These are phyloP conservation scores for Phaffia rhodozyma DNA, from an alignment of 1,284 basidiomycete species.

Conservation along the genomic window DNA sequence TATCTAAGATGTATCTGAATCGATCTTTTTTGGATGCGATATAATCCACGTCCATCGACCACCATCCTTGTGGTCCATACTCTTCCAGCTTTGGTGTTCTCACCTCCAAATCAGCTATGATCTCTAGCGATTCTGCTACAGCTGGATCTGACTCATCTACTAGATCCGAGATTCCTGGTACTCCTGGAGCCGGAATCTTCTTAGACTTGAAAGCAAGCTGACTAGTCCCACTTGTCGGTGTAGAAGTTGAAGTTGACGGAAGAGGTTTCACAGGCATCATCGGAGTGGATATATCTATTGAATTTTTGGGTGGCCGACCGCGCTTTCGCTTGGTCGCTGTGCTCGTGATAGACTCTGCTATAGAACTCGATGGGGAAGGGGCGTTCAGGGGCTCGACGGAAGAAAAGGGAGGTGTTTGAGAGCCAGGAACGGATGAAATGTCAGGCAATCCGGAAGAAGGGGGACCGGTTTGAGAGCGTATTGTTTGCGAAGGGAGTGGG, in stretches of 20 bases:
- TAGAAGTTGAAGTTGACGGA: neutral
- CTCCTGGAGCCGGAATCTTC: neutral
- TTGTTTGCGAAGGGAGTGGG: no score
- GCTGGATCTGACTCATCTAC: constrained; percentile 11
- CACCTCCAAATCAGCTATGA: constrained; percentile 28
- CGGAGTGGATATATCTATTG: neutral
- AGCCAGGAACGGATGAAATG: no score
- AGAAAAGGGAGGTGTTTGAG: no score
- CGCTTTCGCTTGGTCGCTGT: no score
- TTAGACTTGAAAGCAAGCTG: constrained; percentile 14
- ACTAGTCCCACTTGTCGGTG: constrained; percentile 2
- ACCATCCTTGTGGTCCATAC: constrained; percentile 27
- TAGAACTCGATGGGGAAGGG: no score
- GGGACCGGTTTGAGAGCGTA: no score
- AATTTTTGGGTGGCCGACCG: no score
- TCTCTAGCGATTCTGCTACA: constrained; percentile 20
- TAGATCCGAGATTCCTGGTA: constrained; percentile 4
- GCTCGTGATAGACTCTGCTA: no score
- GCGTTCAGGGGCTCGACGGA: no score
- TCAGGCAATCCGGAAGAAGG: no score
- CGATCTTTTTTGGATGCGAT: constrained; percentile 15
- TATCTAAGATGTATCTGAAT: constrained; percentile 26
- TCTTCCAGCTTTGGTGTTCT: constrained; percentile 25
- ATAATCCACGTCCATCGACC: constrained; percentile 20
- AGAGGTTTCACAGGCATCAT: neutral